Conservation (phyloP, 371 early-diverging fungal genomes). For the Haplosporangium sp. region DNA sequence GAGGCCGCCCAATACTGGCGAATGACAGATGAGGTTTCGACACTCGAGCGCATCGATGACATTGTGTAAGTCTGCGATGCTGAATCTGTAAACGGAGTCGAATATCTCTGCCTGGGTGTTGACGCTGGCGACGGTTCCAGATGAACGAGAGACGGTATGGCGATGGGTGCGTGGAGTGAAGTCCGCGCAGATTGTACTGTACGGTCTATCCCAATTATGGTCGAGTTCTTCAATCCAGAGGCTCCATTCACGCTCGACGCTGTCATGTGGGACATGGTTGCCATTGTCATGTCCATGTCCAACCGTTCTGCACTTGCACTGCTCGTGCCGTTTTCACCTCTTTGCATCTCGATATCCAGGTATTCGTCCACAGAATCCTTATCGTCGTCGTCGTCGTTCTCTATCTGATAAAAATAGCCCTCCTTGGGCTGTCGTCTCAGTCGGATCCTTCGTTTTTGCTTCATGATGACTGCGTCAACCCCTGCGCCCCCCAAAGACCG, state of each 20-base stretch:
- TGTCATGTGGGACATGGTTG: too few relatives aligned
- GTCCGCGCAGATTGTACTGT: too few relatives aligned
- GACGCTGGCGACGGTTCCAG: background rate
- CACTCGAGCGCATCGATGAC: slow-evolving; percentile 27
- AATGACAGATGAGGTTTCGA: slow-evolving; percentile 27
- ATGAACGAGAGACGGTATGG: background rate
- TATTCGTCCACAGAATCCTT: too few relatives aligned
- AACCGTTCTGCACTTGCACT: background rate
- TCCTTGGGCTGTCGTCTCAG: slow-evolving; percentile 15
- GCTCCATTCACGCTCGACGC: too few relatives aligned
- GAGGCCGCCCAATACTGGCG: slow-evolving; percentile 42
- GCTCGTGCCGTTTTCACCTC: background rate
- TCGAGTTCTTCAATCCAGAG: too few relatives aligned
- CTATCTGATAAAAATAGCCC: slow-evolving; percentile 41
- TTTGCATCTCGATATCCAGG: background rate
- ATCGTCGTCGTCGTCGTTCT: slow-evolving; percentile 22
- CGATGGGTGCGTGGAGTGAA: background rate
- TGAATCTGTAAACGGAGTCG: slow-evolving; percentile 1
- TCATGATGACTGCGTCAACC: slow-evolving; percentile 16
- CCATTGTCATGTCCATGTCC: too few relatives aligned
- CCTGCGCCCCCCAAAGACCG: slow-evolving; percentile 10
- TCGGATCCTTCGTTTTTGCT: slow-evolving; percentile 14
- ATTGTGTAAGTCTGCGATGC: slow-evolving; percentile 7
- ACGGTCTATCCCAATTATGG: too few relatives aligned
- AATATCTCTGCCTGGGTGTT: background rate